phyloP scores from a whole-genome alignment of 2,329 filamentous ascomycete genomes.

The Chrysoporthe puriensis region DNA sequence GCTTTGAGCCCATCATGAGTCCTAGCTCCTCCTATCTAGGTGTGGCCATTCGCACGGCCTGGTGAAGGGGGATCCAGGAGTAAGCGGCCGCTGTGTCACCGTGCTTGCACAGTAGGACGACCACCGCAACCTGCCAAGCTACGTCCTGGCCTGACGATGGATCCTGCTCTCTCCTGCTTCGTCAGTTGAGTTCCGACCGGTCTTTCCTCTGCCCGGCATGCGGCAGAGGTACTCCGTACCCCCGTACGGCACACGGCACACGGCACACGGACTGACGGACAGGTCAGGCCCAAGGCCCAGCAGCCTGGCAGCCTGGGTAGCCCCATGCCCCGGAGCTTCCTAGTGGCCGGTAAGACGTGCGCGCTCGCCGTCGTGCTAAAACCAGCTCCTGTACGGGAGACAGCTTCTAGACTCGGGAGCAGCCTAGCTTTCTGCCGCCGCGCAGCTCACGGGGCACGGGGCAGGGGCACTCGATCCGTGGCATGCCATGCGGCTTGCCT shows the following conservation, averaged over 20 bases:
- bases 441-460: not conserved
- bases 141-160: not conserved
- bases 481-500: constrained; percentile 19
- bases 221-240: constrained; percentile 3
- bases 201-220: not conserved
- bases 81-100: not conserved
- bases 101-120: not conserved
- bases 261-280: not conserved
- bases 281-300: not conserved
- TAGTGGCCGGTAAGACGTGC: constrained; percentile 7
- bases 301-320: not conserved
- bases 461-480: not conserved
- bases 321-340: constrained; percentile 10
- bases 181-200: not conserved
- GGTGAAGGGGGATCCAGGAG: not conserved
- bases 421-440: constrained; percentile 18
- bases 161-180: not conserved
- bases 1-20: not conserved
- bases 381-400: not conserved
- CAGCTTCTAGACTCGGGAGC: constrained; percentile 19
- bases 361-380: constrained; percentile 1
- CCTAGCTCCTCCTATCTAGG: not conserved
- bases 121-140: not conserved
- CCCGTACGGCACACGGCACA: not conserved
- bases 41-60: not conserved